Evolutionary conservation across 2,329 filamentous ascomycete genomes (phyloP).

Genomic region (Sclerotinia minor): DNA sequence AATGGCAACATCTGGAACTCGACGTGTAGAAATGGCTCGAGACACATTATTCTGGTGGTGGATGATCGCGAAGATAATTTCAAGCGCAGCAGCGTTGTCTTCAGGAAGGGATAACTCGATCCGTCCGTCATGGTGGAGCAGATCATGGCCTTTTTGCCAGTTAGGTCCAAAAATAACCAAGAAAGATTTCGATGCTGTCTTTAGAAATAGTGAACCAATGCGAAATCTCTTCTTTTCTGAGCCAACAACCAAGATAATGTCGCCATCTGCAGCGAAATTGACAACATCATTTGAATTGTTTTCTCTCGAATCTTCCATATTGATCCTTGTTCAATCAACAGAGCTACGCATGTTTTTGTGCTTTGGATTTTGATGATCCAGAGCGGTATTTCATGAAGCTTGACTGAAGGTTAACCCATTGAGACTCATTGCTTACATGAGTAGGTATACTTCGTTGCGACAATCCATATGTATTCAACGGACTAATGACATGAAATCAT

Average conservation of each 20-base stretch:
- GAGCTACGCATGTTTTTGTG: background rate
- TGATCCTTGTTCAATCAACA: background rate
- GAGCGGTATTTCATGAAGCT: background rate
- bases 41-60: slow-evolving; percentile 27
- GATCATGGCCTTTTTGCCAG: slow-evolving; percentile 23
- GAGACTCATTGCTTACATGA: background rate
- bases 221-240: slow-evolving; percentile 27
- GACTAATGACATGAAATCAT: no score
- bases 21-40: slow-evolving; percentile 23
- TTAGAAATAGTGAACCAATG: slow-evolving; percentile 29
- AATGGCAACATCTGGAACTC: slow-evolving; percentile 25
- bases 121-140: slow-evolving; percentile 23
- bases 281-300: background rate
- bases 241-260: slow-evolving; percentile 29
- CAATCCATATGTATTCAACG: no score
- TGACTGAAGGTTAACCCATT: background rate
- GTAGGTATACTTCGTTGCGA: no score
- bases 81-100: slow-evolving; percentile 26
- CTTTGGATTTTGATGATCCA: background rate
- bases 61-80: slow-evolving; percentile 27
- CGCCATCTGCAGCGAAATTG: slow-evolving; percentile 28
- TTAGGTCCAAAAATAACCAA: slow-evolving; percentile 28
- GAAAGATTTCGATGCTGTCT: slow-evolving; percentile 29
- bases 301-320: slow-evolving; percentile 8
- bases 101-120: slow-evolving; percentile 27